Conservation (phyloP, 176 grass and related monocot species). For the Oryza officinalis region DNA sequence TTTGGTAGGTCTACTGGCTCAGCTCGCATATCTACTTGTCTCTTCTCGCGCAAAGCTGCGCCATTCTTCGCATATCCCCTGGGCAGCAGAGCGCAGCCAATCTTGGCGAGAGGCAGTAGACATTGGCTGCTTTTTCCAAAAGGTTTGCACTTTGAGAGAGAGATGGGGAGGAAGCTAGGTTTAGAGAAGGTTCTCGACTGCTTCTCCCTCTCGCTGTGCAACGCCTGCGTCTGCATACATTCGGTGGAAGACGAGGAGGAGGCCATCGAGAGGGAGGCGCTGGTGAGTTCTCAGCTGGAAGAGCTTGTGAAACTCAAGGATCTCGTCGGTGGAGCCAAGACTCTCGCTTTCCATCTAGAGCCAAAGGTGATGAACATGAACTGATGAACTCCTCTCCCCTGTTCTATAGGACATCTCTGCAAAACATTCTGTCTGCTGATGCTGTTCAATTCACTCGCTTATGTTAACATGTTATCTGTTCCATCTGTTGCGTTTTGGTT, state of each 20-base stretch:
- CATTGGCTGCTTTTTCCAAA: neutral
- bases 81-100: slow-evolving; percentile 14
- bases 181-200: slow-evolving; percentile 77
- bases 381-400: neutral
- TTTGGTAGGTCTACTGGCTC: slow-evolving; percentile 36
- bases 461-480: neutral
- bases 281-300: slow-evolving; percentile 72
- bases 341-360: slow-evolving; percentile 88
- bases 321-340: slow-evolving; percentile 60
- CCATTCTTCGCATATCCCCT: neutral
- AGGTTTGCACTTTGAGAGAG: slow-evolving; percentile 17
- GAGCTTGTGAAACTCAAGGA: slow-evolving; percentile 84
- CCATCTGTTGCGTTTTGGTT: neutral
- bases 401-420: neutral
- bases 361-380: slow-evolving; percentile 63
- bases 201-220: slow-evolving; percentile 71
- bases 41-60: slow-evolving; percentile 27
- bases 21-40: slow-evolving; percentile 38
- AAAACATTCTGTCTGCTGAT: neutral
- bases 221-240: slow-evolving; percentile 67
- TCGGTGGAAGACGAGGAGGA: slow-evolving; percentile 56
- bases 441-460: neutral
- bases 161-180: slow-evolving; percentile 59
- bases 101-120: neutral
- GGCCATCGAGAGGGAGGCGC: slow-evolving; percentile 55